Percentiles rank a stretch among this genome's conserved stretches.
These are phyloP conservation scores for Solanum phureja DNA, from an alignment of 257 asterid genomes.

Conservation along the genomic window DNA sequence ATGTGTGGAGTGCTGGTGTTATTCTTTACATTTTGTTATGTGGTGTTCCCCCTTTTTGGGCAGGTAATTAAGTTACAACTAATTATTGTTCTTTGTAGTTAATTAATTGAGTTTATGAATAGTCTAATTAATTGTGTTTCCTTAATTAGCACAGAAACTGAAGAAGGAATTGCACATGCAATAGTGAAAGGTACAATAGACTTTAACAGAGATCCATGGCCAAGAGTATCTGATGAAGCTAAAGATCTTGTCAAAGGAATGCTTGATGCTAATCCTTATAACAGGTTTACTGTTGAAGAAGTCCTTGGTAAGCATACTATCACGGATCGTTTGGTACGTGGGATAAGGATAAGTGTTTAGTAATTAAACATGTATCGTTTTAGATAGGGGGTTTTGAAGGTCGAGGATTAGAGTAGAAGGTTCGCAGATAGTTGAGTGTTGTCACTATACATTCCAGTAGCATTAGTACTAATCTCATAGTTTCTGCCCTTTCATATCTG, in stretches of 20 bases:
- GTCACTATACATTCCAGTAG: not conserved
- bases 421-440: not conserved
- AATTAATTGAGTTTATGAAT: not conserved
- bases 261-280: slow-evolving; percentile 61
- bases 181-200: slow-evolving; percentile 56
- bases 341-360: not conserved
- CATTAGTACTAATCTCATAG: not conserved
- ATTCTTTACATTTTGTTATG: slow-evolving; percentile 75
- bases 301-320: slow-evolving; percentile 41
- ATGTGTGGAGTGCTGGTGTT: slow-evolving; percentile 88
- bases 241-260: slow-evolving; percentile 63
- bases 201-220: slow-evolving; percentile 79
- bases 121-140: not conserved
- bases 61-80: slow-evolving; percentile 32
- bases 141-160: slow-evolving; percentile 62
- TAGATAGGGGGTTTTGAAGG: not conserved
- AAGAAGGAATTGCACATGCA: slow-evolving; percentile 88
- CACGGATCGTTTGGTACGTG: not conserved
- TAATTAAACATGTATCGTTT: not conserved
- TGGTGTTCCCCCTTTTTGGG: slow-evolving; percentile 95
- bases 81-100: not conserved
- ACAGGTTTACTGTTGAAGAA: slow-evolving; percentile 51
- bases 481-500: not conserved
- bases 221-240: slow-evolving; percentile 60
- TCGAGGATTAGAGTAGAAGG: not conserved